Conservation (phyloP, 1,284 basidiomycete genomes). For the Vanrija humicola region DNA sequence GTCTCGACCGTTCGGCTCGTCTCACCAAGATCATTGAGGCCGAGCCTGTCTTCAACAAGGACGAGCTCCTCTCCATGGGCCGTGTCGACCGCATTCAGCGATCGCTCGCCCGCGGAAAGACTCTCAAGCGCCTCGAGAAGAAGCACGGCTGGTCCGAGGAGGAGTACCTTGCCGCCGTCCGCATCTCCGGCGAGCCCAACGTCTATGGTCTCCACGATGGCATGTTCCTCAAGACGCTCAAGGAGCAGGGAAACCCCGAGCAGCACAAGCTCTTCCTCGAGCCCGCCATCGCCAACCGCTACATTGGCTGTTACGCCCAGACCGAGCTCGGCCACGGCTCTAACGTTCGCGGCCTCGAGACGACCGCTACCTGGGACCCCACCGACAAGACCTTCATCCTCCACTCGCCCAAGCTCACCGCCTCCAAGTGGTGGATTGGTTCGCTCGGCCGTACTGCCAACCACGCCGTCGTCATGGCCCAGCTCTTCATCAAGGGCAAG, state of each 20-base stretch:
- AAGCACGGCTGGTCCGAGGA: slow-evolving; percentile 14
- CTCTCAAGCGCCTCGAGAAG: slow-evolving; percentile 13
- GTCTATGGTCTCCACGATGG: slow-evolving; percentile 20
- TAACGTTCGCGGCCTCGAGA: slow-evolving; percentile 59
- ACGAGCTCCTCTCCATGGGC: slow-evolving; percentile 20
- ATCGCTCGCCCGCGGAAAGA: slow-evolving; percentile 20
- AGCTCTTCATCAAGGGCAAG: slow-evolving; percentile 55
- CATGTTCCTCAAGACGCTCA: slow-evolving; percentile 15
- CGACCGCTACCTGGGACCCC: slow-evolving; percentile 56
- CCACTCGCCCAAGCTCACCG: slow-evolving; percentile 54
- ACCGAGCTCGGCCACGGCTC: slow-evolving; percentile 53
- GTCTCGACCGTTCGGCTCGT: background rate
- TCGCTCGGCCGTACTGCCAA: slow-evolving; percentile 57
- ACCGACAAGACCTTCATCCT: slow-evolving; percentile 56
- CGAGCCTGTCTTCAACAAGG: slow-evolving; percentile 14
- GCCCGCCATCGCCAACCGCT: slow-evolving; percentile 8
- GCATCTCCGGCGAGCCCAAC: slow-evolving; percentile 13
- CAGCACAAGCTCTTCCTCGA: slow-evolving; percentile 22
- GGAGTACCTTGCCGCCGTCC: slow-evolving; percentile 12
- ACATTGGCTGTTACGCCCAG: slow-evolving; percentile 59
- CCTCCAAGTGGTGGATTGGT: slow-evolving; percentile 58
- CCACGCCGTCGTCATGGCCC: slow-evolving; percentile 57
- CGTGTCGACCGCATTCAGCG: slow-evolving; percentile 17
- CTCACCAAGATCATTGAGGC: slow-evolving; percentile 6
- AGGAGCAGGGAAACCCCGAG: slow-evolving; percentile 17